A percentile compares a stretch with the other conserved stretches of the same genome.
These are phyloP conservation scores for Psilocybe subaeruginosa DNA, from an alignment of 768 basidiomycete species.

Conservation along the genomic window DNA sequence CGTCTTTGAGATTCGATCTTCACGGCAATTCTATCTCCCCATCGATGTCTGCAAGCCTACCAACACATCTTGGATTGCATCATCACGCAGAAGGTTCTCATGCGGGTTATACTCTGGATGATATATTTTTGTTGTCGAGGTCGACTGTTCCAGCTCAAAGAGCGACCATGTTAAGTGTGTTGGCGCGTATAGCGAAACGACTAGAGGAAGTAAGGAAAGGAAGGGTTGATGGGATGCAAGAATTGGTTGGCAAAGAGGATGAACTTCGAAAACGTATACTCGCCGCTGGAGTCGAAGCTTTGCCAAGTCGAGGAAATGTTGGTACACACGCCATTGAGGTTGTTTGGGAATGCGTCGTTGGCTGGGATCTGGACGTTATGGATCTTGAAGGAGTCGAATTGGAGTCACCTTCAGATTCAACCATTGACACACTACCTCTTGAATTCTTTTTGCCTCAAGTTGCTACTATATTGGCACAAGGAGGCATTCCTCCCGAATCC, in stretches of 20 bases:
- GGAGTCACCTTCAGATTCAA: conserved; percentile 27
- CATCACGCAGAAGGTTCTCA: conserved; percentile 82
- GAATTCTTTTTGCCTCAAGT: conserved; percentile 54
- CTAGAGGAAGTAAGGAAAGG: conserved; percentile 34
- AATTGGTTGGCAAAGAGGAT: conserved; percentile 41
- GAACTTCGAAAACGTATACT: conserved; percentile 65
- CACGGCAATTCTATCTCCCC: conserved; percentile 69
- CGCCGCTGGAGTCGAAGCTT: conserved; percentile 66
- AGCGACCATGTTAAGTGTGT: conserved; percentile 76
- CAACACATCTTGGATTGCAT: conserved; percentile 86
- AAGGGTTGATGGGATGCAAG: conserved; percentile 36
- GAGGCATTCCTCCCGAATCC: conserved; percentile 49
- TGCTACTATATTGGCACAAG: conserved; percentile 38
- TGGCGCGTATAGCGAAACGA: conserved; percentile 58
- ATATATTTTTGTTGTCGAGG: conserved; percentile 76
- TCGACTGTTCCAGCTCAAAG: conserved; percentile 87
- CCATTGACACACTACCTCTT: conserved; percentile 38
- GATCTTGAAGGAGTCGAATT: conserved; percentile 54
- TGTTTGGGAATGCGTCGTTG: conserved; percentile 73
- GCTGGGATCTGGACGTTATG: conserved; percentile 52
- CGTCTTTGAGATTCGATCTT: conserved; percentile 76
- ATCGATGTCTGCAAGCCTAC: conserved; percentile 56
- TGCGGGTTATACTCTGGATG: conserved; percentile 90
- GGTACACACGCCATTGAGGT: conserved; percentile 72
- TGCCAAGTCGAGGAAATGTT: conserved; percentile 66